These are phyloP conservation scores for Boletus sp. DNA, from an alignment of 768 basidiomycete species.

Conservation along the genomic window DNA sequence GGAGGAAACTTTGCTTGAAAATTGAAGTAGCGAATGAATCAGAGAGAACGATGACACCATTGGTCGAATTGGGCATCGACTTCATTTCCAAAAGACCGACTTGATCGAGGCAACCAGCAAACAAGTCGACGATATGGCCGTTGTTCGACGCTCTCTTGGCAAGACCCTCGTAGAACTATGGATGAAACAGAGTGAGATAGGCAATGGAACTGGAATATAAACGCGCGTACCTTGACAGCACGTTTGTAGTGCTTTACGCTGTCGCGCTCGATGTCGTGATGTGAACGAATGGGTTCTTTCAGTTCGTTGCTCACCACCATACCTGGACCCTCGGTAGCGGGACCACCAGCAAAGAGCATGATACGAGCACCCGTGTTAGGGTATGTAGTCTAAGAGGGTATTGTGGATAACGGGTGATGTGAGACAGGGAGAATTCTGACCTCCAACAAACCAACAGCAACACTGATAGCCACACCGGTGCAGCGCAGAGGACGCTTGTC, in stretches of 20 bases:
- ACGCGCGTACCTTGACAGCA: conserved; percentile 75
- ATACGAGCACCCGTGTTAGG: conserved; percentile 95
- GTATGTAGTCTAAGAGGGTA: conserved; percentile 63
- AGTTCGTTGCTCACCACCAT: conserved; percentile 95
- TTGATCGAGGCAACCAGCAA: conserved; percentile 97
- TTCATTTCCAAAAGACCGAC: conserved; percentile 99
- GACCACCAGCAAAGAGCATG: conserved; percentile 95
- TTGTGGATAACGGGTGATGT: neutral
- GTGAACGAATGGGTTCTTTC: conserved; percentile 95
- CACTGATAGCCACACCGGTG: conserved; percentile 91
- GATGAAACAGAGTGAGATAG: neutral
- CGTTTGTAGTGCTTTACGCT: conserved; percentile 97
- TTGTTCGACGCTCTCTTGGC: conserved; percentile 92
- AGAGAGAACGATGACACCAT: conserved; percentile 93
- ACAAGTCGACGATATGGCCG: conserved; percentile 92
- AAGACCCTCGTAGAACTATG: conserved; percentile 91
- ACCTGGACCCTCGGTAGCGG: conserved; percentile 94
- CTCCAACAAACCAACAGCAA: conserved; percentile 91
- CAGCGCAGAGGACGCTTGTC: conserved; percentile 92
- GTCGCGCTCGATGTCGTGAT: conserved; percentile 98
- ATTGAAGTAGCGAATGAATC: conserved; percentile 98
- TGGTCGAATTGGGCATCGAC: conserved; percentile 90
- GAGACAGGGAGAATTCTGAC: conserved; percentile 33
- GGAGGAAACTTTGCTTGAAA: conserved; percentile 97
- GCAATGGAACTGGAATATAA: neutral